Conservation (phyloP, 2,329 filamentous ascomycete species). For the Venturiaceae sp. region DNA sequence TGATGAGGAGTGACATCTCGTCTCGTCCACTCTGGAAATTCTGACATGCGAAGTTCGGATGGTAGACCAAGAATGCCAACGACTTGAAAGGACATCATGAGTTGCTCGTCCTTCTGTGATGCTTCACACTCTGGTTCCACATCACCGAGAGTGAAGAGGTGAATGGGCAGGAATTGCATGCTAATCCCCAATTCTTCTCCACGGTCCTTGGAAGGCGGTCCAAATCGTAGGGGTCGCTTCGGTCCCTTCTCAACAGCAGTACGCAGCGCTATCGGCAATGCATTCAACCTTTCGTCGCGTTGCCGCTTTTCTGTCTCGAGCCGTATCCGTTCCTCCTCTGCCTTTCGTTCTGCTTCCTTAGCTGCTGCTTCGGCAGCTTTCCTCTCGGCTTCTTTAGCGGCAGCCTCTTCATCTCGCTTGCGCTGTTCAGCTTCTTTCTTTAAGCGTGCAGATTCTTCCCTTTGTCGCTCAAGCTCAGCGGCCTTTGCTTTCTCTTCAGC, state of each 20-base stretch:
- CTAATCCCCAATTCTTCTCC: slow-evolving; percentile 4
- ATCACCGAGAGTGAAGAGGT: slow-evolving; percentile 22
- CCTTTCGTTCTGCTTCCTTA: slow-evolving; percentile 13
- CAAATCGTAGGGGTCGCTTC: slow-evolving; percentile 21
- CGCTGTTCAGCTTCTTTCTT: slow-evolving; percentile 18
- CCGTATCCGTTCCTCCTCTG: slow-evolving; percentile 22
- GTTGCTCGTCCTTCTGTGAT: slow-evolving; percentile 14
- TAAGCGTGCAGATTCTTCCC: slow-evolving; percentile 16
- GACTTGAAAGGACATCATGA: slow-evolving; percentile 26
- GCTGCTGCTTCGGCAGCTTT: slow-evolving; percentile 21
- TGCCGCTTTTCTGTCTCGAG: slow-evolving; percentile 20
- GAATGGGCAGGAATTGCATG: slow-evolving; percentile 26
- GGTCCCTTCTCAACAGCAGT: slow-evolving; percentile 15
- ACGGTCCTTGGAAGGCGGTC: slow-evolving; percentile 10
- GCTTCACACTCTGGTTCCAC: slow-evolving; percentile 13
- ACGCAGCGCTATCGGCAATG: slow-evolving; percentile 2
- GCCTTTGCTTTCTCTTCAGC: background rate
- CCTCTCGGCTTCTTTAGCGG: slow-evolving; percentile 17
- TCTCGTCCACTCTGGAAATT: slow-evolving; percentile 21
- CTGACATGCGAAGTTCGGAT: slow-evolving; percentile 19
- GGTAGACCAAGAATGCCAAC: slow-evolving; percentile 29
- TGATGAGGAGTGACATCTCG: slow-evolving; percentile 21
- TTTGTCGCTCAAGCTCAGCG: slow-evolving; percentile 13
- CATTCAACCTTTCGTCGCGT: slow-evolving; percentile 17
- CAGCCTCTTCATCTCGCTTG: slow-evolving; percentile 22